These are phyloP conservation scores for Trichocomaceae sp. DNA, from an alignment of 2,329 filamentous ascomycete species.

Conservation along the genomic window DNA sequence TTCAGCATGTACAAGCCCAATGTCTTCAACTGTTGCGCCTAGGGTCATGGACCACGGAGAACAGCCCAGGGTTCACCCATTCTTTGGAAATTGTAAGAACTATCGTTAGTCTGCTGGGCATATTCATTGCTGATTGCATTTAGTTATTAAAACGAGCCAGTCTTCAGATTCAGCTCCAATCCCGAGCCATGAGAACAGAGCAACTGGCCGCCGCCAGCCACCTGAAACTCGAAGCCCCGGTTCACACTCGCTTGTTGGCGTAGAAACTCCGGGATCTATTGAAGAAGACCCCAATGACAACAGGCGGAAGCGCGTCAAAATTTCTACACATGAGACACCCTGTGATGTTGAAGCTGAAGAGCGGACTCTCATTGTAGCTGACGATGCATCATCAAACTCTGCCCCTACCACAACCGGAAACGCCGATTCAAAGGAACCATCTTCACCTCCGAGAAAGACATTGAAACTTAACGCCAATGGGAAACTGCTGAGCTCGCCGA, in stretches of 20 bases:
- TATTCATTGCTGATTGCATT: background rate
- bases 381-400: background rate
- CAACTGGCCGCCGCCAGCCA: background rate
- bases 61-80: slow-evolving; percentile 35
- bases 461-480: slow-evolving; percentile 40
- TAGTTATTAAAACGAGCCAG: slow-evolving; percentile 4
- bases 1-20: slow-evolving; percentile 20
- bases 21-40: slow-evolving; percentile 23
- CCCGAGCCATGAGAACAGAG: background rate
- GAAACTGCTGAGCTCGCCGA: slow-evolving; percentile 37
- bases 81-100: slow-evolving; percentile 34
- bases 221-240: background rate
- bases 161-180: background rate
- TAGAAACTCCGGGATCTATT: slow-evolving; percentile 12
- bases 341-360: background rate
- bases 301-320: slow-evolving; percentile 34
- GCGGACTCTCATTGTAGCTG: background rate
- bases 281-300: slow-evolving; percentile 29
- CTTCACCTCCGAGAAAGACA: slow-evolving; percentile 46
- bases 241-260: background rate
- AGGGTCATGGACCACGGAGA: slow-evolving; percentile 36
- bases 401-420: background rate
- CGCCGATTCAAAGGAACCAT: slow-evolving; percentile 22
- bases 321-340: slow-evolving; percentile 1
- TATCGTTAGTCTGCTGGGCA: background rate